A percentile compares a stretch with the other conserved stretches of the same genome.
phyloP scores from a whole-genome alignment of 1,284 basidiomycete species.

The Trichosporon coremiiforme region DNA sequence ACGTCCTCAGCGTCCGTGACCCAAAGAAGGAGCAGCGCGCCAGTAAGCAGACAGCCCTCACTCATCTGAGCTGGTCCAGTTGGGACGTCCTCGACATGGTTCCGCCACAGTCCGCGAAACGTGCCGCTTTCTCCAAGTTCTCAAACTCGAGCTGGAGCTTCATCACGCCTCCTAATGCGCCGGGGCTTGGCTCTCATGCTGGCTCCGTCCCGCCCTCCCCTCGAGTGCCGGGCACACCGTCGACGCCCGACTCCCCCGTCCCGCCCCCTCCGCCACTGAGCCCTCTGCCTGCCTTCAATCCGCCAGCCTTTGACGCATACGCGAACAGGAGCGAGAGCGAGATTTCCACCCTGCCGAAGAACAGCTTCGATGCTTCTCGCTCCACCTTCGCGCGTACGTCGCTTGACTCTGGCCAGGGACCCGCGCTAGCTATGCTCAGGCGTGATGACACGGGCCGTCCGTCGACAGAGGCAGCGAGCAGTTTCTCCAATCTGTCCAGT shows the following conservation, averaged over 20 bases:
- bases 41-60: neutral
- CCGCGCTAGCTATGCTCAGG: neutral
- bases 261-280: neutral
- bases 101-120: neutral
- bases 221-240: neutral
- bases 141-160: slow-evolving; percentile 18
- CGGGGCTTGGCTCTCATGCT: neutral
- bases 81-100: slow-evolving; percentile 14
- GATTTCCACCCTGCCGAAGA: neutral
- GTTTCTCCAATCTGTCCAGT: neutral
- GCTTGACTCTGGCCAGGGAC: neutral
- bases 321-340: slow-evolving; percentile 15
- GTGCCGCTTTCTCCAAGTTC: slow-evolving; percentile 1
- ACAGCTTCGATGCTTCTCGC: neutral
- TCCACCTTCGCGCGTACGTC: slow-evolving; percentile 2
- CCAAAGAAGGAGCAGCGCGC: neutral
- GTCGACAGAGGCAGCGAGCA: neutral
- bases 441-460: neutral
- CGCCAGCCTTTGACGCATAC: slow-evolving; percentile 7
- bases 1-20: neutral
- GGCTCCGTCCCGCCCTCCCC: neutral
- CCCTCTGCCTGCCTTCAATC: slow-evolving; percentile 5
- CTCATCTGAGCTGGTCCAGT: neutral
- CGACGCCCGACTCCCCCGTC: slow-evolving; percentile 8
- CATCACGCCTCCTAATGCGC: neutral